Percentiles rank a stretch among this genome's conserved stretches.
Evolutionary conservation across 192 early-diverging fungal genomes (phyloP).

Genomic region (Podila horticola): DNA sequence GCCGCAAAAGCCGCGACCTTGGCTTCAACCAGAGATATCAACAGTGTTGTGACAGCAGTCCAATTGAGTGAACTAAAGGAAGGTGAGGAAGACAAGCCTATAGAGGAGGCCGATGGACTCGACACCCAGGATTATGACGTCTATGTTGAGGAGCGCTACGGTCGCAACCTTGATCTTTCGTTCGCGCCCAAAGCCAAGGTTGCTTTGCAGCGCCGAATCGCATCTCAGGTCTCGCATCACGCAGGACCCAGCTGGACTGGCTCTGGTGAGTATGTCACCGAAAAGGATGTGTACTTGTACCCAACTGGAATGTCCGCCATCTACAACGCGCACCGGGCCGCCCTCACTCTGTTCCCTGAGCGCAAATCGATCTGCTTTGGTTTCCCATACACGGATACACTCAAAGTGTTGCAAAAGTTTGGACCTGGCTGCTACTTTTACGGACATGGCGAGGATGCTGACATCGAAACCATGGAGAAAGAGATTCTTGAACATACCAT

Average conservation of each 20-base stretch:
- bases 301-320: conserved; percentile 95
- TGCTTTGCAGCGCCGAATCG: conserved; percentile 84
- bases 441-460: conserved; percentile 81
- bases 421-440: conserved; percentile 89
- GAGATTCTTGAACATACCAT: conserved; percentile 59
- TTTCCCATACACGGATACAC: conserved; percentile 96
- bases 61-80: conserved; percentile 17
- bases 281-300: conserved; percentile 89
- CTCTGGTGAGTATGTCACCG: conserved; percentile 68
- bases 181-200: conserved; percentile 80
- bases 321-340: conserved; percentile 82
- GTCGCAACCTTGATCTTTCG: conserved; percentile 82
- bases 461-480: conserved; percentile 78
- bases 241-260: conserved; percentile 50
- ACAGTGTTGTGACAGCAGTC: background rate
- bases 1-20: conserved; percentile 6
- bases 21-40: background rate
- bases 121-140: conserved; percentile 62
- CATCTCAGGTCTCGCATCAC: conserved; percentile 56
- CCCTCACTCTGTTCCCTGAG: conserved; percentile 55
- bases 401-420: conserved; percentile 97
- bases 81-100: conserved; percentile 29
- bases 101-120: conserved; percentile 42
- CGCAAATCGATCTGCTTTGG: conserved; percentile 92
- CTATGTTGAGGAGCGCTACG: conserved; percentile 95